Percentiles rank a stretch among this genome's conserved stretches.
These are phyloP conservation scores for Xylaria arbuscula DNA, from an alignment of 2,329 filamentous ascomycete genomes.

Conservation along the genomic window DNA sequence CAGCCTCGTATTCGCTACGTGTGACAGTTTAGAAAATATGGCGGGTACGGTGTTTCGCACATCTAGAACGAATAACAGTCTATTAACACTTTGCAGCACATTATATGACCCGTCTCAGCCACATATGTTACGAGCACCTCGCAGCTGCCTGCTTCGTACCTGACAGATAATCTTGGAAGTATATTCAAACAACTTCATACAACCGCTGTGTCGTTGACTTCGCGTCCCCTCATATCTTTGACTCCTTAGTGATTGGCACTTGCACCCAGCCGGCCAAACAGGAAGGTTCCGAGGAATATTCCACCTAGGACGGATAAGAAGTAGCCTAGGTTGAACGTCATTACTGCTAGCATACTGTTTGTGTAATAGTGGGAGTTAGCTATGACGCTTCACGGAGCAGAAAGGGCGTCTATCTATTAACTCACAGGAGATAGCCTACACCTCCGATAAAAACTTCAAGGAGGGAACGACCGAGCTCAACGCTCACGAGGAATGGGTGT, in stretches of 20 bases:
- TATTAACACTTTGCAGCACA: neutral
- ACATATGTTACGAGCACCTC: too few species aligned
- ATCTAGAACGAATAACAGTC: too few species aligned
- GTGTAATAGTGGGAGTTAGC: neutral
- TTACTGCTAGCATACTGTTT: conserved; percentile 48
- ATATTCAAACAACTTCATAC: too few species aligned
- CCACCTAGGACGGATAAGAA: conserved; percentile 48
- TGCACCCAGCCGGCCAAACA: conserved; percentile 42
- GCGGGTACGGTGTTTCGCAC: too few species aligned
- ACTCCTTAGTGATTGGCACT: conserved; percentile 11
- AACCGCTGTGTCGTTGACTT: neutral
- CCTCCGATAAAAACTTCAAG: conserved; percentile 46
- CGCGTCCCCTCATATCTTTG: neutral
- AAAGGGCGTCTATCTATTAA: conserved; percentile 12
- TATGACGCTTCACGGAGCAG: neutral
- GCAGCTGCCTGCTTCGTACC: too few species aligned
- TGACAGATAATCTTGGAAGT: too few species aligned
- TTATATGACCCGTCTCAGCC: too few species aligned
- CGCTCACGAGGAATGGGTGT: conserved; percentile 44
- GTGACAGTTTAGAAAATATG: too few species aligned
- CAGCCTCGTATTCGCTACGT: too few species aligned
- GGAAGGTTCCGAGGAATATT: conserved; percentile 45
- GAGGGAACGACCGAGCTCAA: conserved; percentile 42
- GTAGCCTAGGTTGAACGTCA: conserved; percentile 50
- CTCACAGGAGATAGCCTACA: conserved; percentile 49